These are phyloP conservation scores for Trifolium subterraneum DNA, from an alignment of 306 rosid species.

Conservation along the genomic window DNA sequence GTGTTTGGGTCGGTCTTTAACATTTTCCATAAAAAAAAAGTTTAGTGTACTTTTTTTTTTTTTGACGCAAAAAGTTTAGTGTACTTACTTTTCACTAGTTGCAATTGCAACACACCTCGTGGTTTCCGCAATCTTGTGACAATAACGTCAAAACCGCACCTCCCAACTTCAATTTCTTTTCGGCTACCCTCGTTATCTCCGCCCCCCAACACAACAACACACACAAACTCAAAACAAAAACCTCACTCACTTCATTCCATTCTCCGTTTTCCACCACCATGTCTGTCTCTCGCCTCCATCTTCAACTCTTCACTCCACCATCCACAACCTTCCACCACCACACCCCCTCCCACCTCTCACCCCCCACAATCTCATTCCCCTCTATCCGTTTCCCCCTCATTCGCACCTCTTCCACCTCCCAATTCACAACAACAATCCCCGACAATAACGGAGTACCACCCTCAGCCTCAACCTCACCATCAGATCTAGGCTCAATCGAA, in stretches of 20 bases:
- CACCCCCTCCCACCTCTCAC: conserved; percentile 29
- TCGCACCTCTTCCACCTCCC: conserved; percentile 31
- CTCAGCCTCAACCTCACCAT: background rate
- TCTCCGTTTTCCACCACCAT: conserved; percentile 42
- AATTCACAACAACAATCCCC: background rate
- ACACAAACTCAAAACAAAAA: background rate
- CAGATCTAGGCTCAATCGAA: conserved; percentile 68
- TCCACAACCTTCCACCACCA: conserved; percentile 38
- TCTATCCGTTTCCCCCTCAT: conserved; percentile 31
- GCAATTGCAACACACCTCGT: background rate
- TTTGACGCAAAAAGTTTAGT: too few relatives aligned
- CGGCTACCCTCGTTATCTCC: conserved; percentile 30
- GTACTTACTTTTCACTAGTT: too few relatives aligned
- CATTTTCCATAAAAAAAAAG: too few relatives aligned
- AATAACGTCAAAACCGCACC: background rate
- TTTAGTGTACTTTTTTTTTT: too few relatives aligned
- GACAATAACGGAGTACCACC: conserved; percentile 38
- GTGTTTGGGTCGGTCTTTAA: too few relatives aligned
- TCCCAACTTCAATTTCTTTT: background rate
- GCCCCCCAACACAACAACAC: background rate
- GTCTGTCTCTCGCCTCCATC: conserved; percentile 75
- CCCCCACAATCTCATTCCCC: conserved; percentile 37
- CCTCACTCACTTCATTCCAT: background rate
- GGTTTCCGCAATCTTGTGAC: conserved; percentile 14
- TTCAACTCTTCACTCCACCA: conserved; percentile 58